Base-by-base conservation (phyloP, 768 basidiomycete genomes). In the Auriscalpium orientale region DNA sequence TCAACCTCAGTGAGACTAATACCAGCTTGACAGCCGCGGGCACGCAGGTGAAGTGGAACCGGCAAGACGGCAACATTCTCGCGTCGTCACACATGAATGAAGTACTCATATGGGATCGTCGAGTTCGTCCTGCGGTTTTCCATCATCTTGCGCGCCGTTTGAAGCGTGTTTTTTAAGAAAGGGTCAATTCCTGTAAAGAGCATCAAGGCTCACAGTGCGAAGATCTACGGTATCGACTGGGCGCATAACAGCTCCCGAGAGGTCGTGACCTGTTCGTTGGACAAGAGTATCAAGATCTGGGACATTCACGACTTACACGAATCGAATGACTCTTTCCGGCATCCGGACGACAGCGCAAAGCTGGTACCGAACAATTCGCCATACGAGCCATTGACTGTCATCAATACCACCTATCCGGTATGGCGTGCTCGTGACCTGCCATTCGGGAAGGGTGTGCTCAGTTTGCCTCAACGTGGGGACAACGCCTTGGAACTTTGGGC, bases 211-310 rank as follows among this genome's bases (percentile, higher is more conserved):
- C 95, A 98, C 65, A 75, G 74, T n/a, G 83, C 91, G 36, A 93
- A 94, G 70, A 97, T 98, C 46, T 98, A 99, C 59, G 97, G 97
- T 2, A 93, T 99, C 53, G 95, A 98, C 70, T 99, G 95, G 95
- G 86, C 91, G 8, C 85, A 91, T 51, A 74, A 78, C 16, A 71
- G 76, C 44, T 72, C 77, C n/a, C 79, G 86, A 63, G 87, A 94
- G 67, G 78, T 99, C 37, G 84, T 95, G 9, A 98, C 95, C 1
- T 99, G 97, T 66, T 95, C 94, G 0, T 76, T 98, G 0, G 95
- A 98, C 75, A 91, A 88, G 67, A 87, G 89, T 0, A 89, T 98
- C 73, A 97, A 97, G 68, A 77, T 86, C 15, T 92, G 92, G 91
- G 79, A 88, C 53, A 78, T 79, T 12, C 76, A 78, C 55, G 69